Evolutionary conservation across 192 early-diverging fungal genomes (phyloP).

Genomic region (Coemansia sp.): DNA sequence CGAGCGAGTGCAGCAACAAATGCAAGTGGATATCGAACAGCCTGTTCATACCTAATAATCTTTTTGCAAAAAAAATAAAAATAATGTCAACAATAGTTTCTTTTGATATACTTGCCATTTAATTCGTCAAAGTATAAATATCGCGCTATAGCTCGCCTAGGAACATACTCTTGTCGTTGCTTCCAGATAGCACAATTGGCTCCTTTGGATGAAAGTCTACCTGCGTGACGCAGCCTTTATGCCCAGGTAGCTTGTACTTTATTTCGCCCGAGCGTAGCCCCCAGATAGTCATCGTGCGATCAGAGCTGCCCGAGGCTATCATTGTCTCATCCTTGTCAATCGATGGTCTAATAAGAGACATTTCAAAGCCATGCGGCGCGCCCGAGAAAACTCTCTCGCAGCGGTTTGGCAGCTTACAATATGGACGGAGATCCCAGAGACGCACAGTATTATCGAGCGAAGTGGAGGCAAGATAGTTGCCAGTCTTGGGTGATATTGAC

Average conservation of each 20-base stretch:
- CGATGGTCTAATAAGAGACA: slow-evolving; percentile 85
- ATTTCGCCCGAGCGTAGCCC: slow-evolving; percentile 73
- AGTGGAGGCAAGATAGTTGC: slow-evolving; percentile 78
- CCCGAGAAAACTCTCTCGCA: slow-evolving; percentile 75
- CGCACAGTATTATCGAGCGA: slow-evolving; percentile 94
- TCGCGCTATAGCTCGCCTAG: slow-evolving; percentile 68
- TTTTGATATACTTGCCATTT: neutral
- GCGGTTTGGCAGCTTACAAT: slow-evolving; percentile 65
- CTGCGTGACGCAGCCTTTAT: slow-evolving; percentile 91
- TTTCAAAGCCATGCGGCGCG: slow-evolving; percentile 94
- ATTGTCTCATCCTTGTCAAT: slow-evolving; percentile 85
- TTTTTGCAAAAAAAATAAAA: neutral
- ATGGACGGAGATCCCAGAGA: slow-evolving; percentile 95
- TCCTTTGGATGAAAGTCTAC: slow-evolving; percentile 91
- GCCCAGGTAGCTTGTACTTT: slow-evolving; percentile 91
- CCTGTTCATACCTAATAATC: neutral
- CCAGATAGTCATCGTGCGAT: slow-evolving; percentile 92
- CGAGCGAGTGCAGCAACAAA: slow-evolving; percentile 15
- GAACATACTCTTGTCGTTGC: slow-evolving; percentile 87
- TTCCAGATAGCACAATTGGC: slow-evolving; percentile 80
- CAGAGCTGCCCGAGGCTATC: slow-evolving; percentile 83
- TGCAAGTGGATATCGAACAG: neutral
- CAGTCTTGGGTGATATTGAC: slow-evolving; percentile 75
- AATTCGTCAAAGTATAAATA: neutral
- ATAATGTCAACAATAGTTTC: neutral